Base-by-base conservation (phyloP, 2,329 filamentous ascomycete species). In the Xenoacremonium recifei region DNA sequence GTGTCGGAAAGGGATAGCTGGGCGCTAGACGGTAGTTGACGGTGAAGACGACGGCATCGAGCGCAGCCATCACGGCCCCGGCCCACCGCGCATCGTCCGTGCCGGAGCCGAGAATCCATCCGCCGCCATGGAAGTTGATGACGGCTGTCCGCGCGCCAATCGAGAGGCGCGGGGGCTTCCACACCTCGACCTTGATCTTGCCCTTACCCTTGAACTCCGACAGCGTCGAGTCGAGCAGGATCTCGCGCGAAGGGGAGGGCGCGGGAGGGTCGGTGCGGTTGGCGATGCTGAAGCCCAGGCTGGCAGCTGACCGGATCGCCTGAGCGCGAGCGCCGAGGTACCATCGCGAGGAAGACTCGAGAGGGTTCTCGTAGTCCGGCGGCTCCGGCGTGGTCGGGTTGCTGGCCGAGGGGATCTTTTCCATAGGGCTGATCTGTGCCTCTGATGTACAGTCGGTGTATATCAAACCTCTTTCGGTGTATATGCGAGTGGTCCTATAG, bases 11-110 rank as follows among this genome's bases (percentile, higher is more conserved):
- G 0, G 81, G 81, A 49, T 77, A 70, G 53, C 78, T 76, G 1
- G 84, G 84, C 0, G 82, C 81, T 3, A 85, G 72, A n/a, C 84
- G 75, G 58, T 87, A 87, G 53, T 84, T 80, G 50, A 85, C 79
- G 2, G 76, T 79, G 47, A 86, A 75, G 40, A 84, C 73, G 17
- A 85, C 68, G 20, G 76, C 79, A 39, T 78, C 72, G 11, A 77
- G 66, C 4, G 71, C 65, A 19, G 74, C 64, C 29, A 76, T 63
- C 4, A 82, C 73, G 25, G 72, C 66, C 4, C 73, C 69, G 5
- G 76, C 78, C 70, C 81, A 85, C 31, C 80, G 71, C 12, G 79
- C 75, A 55, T 85, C 82, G 57, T 85, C 79, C 4, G 77, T 82
- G 4, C 75, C 79, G 35, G 72, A 72, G 11, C 83, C 83, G 21